Evolutionary conservation across 352 stramenopile species (phyloP).

Genomic region (Albugo laibachii): DNA sequence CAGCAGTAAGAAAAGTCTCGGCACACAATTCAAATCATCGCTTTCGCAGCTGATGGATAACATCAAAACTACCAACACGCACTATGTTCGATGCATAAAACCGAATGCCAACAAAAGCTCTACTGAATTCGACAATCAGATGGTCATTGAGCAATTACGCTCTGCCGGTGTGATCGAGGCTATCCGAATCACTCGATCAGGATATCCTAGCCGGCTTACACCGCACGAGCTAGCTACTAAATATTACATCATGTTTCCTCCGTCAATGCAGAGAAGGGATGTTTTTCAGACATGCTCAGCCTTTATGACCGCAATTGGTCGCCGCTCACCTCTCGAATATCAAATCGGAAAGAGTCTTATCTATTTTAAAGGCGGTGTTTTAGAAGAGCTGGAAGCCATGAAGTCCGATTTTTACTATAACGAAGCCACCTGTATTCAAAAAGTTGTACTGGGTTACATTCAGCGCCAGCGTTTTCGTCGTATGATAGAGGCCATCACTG

Average conservation of each 20-base stretch:
- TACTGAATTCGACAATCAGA: slow-evolving; percentile 77
- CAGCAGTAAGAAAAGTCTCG: slow-evolving; percentile 64
- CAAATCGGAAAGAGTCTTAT: slow-evolving; percentile 88
- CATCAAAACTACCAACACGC: slow-evolving; percentile 60
- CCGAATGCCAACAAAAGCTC: slow-evolving; percentile 74
- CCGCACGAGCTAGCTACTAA: slow-evolving; percentile 55
- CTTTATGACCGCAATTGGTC: slow-evolving; percentile 68
- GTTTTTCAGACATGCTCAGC: slow-evolving; percentile 50
- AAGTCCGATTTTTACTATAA: slow-evolving; percentile 84
- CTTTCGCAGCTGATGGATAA: slow-evolving; percentile 73
- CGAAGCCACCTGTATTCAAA: slow-evolving; percentile 69
- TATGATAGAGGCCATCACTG: slow-evolving; percentile 41
- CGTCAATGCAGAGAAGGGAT: slow-evolving; percentile 73
- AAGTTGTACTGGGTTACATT: slow-evolving; percentile 62
- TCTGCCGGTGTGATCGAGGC: slow-evolving; percentile 84
- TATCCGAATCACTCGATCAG: slow-evolving; percentile 81
- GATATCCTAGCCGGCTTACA: slow-evolving; percentile 83
- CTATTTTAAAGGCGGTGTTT: slow-evolving; percentile 90
- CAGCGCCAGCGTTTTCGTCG: slow-evolving; percentile 42
- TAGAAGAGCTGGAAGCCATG: slow-evolving; percentile 89
- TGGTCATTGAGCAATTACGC: slow-evolving; percentile 81
- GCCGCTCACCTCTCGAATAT: slow-evolving; percentile 67
- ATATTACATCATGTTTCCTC: slow-evolving; percentile 81
- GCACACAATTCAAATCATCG: slow-evolving; percentile 75
- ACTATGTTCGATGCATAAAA: slow-evolving; percentile 82